Evolutionary conservation across 139 green algal genomes (phyloP).

Genomic region (Medakamo hakoo): DNA sequence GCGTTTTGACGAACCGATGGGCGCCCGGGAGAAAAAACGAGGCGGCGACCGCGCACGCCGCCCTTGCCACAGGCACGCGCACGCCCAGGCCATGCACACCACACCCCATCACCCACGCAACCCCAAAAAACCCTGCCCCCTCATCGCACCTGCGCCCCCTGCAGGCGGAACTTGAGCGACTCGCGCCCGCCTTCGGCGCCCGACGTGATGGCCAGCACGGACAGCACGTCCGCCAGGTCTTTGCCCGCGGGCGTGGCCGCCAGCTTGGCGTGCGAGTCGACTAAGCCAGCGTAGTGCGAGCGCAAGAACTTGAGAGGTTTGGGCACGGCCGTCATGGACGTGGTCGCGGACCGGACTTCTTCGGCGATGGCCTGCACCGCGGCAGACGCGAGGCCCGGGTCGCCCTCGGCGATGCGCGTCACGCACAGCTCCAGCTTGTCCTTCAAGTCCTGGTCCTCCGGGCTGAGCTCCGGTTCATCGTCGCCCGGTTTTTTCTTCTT

Average conservation of each 20-base stretch:
- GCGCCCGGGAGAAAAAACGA: too few relatives aligned
- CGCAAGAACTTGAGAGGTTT: constrained; percentile 98
- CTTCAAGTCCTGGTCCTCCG: constrained; percentile 86
- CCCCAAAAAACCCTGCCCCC: constrained; percentile 2
- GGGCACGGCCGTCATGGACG: constrained; percentile 93
- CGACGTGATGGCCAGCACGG: constrained; percentile 84
- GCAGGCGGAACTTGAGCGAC: constrained; percentile 68
- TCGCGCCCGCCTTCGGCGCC: constrained; percentile 51
- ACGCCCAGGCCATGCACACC: neutral
- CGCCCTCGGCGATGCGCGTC: constrained; percentile 37
- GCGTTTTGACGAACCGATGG: too few relatives aligned
- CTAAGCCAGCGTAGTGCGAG: constrained; percentile 65
- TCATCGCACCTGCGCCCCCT: constrained; percentile 8
- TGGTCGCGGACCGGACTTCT: constrained; percentile 54
- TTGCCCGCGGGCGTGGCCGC: neutral
- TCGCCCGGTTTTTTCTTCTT: constrained; percentile 15
- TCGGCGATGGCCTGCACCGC: constrained; percentile 52
- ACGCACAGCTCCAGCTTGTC: constrained; percentile 82
- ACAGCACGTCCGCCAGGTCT: constrained; percentile 83
- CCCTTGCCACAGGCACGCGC: too few relatives aligned
- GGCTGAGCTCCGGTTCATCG: constrained; percentile 51
- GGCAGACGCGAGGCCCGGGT: constrained; percentile 41
- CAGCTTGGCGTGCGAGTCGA: constrained; percentile 39
- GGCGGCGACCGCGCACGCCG: too few relatives aligned
- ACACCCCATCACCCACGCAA: neutral